Base-by-base conservation (phyloP, 768 basidiomycete genomes). In the Boletellus ananiceps region DNA sequence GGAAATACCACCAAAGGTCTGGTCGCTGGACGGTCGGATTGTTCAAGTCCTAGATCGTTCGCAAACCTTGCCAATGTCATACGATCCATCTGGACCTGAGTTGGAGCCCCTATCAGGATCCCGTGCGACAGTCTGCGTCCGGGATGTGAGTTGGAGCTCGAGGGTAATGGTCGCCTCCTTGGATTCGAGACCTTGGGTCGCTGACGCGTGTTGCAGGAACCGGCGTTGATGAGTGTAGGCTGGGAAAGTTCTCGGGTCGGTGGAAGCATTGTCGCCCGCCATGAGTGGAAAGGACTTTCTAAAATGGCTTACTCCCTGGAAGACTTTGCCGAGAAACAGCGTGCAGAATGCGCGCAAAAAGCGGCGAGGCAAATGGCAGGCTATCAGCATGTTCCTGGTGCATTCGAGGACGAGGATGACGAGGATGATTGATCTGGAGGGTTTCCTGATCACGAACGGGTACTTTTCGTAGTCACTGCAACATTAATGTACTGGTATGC, bases 101-200 rank as follows among this genome's bases (percentile, higher is more conserved):
- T 68, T 69, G 1, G 63, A 64, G 8, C 50, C 67, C 16, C 56
- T 62, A 16, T 31, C 40, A 1, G 63, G 69, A n/a, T 37, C 61
- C 51, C 63, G 66, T 38, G 50, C 58, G 43, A 61, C 60, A 11
- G 73, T 74, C 21, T 89, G 87, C 54, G 93, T 97, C 4, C 83
- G 95, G 37, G 95, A 98, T 62, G 93, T 97, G 52, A 88, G 88
- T 63, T 99, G 96, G 96, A 92, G 93, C 65, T 82, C 88, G 29
- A 80, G 81, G 74, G 87, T 86, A 65, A 59, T 51, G 16, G n/a
- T 34, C 14, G 21, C 23, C 27, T 19, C 2, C 19, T 9, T 16
- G 8, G 18, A n/a, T 34, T 35, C 35, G 34, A 44, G 19, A 33
- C 52, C n/a, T 21, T 41, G 31, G 33, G 15, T 40, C 31, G 35